Conservation (phyloP, 2,329 filamentous ascomycete species). For the Pseudodiploospora longispora region DNA sequence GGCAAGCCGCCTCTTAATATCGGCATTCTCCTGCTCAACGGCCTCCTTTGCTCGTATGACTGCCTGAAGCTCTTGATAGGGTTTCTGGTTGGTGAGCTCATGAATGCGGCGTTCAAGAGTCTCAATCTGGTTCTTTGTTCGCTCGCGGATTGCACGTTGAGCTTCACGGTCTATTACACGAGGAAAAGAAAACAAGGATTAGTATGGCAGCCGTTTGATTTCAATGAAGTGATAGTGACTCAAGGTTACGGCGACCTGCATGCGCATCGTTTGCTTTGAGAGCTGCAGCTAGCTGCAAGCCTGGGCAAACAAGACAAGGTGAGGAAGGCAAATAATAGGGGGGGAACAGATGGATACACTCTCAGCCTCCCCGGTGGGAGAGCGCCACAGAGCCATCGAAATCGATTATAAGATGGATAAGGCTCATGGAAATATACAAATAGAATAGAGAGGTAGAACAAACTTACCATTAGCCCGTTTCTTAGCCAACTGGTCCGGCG, state of each 20-base stretch:
- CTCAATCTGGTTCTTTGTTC: constrained; percentile 75
- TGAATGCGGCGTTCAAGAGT: constrained; percentile 62
- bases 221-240: neutral
- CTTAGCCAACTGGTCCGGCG: constrained; percentile 66
- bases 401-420: constrained; percentile 2
- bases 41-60: constrained; percentile 68
- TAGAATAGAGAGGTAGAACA: neutral
- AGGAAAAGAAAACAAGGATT: neutral
- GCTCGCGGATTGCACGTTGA: constrained; percentile 74
- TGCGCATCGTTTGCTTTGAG: too few relatives aligned
- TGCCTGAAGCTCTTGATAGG: constrained; percentile 74
- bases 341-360: neutral
- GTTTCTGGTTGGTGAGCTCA: constrained; percentile 71
- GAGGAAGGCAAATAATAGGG: neutral
- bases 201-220: neutral
- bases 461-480: constrained; percentile 49
- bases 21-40: constrained; percentile 70
- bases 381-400: neutral
- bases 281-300: too few relatives aligned
- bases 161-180: constrained; percentile 63
- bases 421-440: neutral
- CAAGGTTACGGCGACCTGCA: constrained; percentile 5
- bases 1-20: constrained; percentile 62
- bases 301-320: neutral
- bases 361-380: too few relatives aligned